phyloP scores from a whole-genome alignment of 257 asterid genomes.

The Pogostemon cablin region DNA sequence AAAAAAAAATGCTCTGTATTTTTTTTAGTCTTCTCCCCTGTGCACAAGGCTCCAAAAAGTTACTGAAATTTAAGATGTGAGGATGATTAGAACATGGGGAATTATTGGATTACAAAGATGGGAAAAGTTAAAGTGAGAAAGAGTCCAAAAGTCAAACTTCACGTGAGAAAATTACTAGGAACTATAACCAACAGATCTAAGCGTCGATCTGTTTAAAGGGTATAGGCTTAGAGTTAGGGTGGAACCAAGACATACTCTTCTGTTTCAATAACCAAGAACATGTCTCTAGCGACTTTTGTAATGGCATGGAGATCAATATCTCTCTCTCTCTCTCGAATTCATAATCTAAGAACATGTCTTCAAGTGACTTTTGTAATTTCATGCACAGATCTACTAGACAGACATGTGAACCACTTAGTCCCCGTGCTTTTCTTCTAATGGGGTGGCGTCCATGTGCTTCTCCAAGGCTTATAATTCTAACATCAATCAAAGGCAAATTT shows the following conservation, averaged over 20 bases:
- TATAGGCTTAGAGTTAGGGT: slow-evolving; percentile 29
- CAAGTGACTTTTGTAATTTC: slow-evolving; percentile 47
- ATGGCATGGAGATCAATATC: slow-evolving; percentile 40
- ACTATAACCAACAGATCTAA: slow-evolving; percentile 40
- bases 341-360: slow-evolving; percentile 42
- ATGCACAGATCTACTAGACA: slow-evolving; percentile 52
- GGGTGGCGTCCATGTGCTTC: slow-evolving; percentile 83
- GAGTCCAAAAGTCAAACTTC: slow-evolving; percentile 63
- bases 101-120: slow-evolving; percentile 36
- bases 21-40: slow-evolving; percentile 38
- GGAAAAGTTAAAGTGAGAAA: slow-evolving; percentile 40
- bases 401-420: slow-evolving; percentile 75
- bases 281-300: slow-evolving; percentile 36
- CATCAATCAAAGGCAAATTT: slow-evolving; percentile 35
- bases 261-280: slow-evolving; percentile 36
- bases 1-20: slow-evolving; percentile 24
- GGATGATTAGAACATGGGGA: slow-evolving; percentile 46
- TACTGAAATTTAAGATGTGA: slow-evolving; percentile 39
- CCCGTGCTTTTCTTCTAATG: slow-evolving; percentile 39
- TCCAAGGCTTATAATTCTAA: slow-evolving; percentile 38
- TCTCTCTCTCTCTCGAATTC: slow-evolving; percentile 21
- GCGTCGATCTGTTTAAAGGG: slow-evolving; percentile 39
- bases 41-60: slow-evolving; percentile 65
- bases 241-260: slow-evolving; percentile 23
- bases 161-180: slow-evolving; percentile 50